These are phyloP conservation scores for Penicillium longicatenatum DNA, from an alignment of 495 filamentous ascomycete genomes.

Conservation along the genomic window DNA sequence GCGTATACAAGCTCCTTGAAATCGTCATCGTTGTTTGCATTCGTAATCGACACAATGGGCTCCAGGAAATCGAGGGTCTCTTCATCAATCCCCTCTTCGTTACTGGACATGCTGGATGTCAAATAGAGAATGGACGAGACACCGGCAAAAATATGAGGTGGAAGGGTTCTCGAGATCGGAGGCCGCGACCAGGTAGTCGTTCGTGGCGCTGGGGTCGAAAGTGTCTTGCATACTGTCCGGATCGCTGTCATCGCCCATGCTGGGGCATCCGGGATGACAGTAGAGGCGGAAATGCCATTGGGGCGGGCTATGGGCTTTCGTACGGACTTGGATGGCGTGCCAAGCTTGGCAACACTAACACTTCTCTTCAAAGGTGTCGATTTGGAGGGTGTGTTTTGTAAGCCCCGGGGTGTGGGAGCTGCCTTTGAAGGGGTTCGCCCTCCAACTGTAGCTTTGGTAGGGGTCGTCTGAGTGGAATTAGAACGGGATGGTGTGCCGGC, in stretches of 20 bases:
- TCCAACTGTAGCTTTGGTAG: constrained; percentile 29
- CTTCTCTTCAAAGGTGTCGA: constrained; percentile 42
- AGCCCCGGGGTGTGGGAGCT: constrained; percentile 33
- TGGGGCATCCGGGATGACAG: constrained; percentile 53
- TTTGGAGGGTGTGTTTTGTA: constrained; percentile 48
- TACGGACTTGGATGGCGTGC: constrained; percentile 26
- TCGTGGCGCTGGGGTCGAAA: constrained; percentile 54
- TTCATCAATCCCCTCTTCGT: constrained; percentile 39
- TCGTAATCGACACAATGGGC: constrained; percentile 32
- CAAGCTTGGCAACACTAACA: constrained; percentile 23
- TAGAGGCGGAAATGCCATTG: constrained; percentile 28
- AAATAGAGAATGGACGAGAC: constrained; percentile 57
- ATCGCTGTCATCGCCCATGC: constrained; percentile 68
- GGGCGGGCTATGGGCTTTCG: constrained; percentile 19
- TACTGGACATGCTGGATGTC: constrained; percentile 34
- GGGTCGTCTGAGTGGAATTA: constrained; percentile 35
- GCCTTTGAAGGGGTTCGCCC: constrained; percentile 38
- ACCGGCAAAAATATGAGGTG: constrained; percentile 67
- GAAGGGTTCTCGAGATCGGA: constrained; percentile 47
- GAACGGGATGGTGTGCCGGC: constrained; percentile 33
- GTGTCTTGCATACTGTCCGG: constrained; percentile 63
- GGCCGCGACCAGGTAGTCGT: constrained; percentile 48
- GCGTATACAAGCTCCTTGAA: constrained; percentile 46
- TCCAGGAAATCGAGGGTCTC: constrained; percentile 42
- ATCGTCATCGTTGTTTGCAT: constrained; percentile 37